Evolutionary conservation across 768 basidiomycete species (phyloP).

Genomic region (Boletus reticulatus): DNA sequence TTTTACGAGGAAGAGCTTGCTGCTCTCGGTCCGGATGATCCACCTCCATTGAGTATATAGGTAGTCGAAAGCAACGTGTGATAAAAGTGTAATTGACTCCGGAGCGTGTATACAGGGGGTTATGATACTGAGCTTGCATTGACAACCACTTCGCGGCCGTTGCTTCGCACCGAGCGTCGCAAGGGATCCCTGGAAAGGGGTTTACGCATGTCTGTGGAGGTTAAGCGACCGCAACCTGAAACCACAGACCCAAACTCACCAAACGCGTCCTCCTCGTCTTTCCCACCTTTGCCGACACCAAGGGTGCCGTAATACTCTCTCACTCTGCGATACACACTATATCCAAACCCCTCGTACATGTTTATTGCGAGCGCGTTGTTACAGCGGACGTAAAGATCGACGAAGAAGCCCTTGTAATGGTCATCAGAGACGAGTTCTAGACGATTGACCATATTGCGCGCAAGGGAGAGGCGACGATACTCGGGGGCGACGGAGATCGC

Average conservation of each 20-base stretch:
- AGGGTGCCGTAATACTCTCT: conserved; percentile 84
- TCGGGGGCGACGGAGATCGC: conserved; percentile 93
- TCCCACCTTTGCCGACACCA: conserved; percentile 71
- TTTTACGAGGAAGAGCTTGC: conserved; percentile 79
- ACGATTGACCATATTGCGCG: conserved; percentile 79
- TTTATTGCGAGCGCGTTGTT: conserved; percentile 79
- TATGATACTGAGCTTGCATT: conserved; percentile 38
- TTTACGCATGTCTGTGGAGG: conserved; percentile 63
- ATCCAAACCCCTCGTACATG: conserved; percentile 93
- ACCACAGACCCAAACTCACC: conserved; percentile 50
- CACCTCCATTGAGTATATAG: conserved; percentile 45
- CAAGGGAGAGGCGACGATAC: conserved; percentile 86
- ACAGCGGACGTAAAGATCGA: conserved; percentile 94
- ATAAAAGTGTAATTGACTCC: not conserved
- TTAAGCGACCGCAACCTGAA: not conserved
- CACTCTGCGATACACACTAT: conserved; percentile 89
- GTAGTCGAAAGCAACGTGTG: conserved; percentile 8
- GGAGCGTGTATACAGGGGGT: conserved; percentile 5
- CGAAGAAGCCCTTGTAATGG: conserved; percentile 82
- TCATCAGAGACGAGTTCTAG: conserved; percentile 86
- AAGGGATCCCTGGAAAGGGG: conserved; percentile 60
- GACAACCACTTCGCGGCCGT: conserved; percentile 73
- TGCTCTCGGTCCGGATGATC: conserved; percentile 42
- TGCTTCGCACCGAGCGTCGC: conserved; percentile 64
- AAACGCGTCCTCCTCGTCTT: conserved; percentile 88